Evolutionary conservation across 2,329 filamentous ascomycete genomes (phyloP), one percentile per base, ranked within the genome.

Genomic region (Ophiostoma sp.): DNA sequence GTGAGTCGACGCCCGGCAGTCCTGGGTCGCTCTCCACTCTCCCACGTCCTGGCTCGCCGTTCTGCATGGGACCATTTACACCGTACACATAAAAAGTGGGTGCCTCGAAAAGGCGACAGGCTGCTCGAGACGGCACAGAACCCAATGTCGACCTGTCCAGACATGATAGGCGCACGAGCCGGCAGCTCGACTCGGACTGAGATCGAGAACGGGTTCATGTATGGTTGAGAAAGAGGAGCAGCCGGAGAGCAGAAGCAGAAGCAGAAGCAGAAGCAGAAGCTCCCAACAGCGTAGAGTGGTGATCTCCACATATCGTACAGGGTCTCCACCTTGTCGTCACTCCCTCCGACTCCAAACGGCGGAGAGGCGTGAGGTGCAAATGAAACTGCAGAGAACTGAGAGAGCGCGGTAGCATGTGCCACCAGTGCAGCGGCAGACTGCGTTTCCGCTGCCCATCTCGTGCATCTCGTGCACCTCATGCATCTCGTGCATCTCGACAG

Each of bases 71-170:
- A 8, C 58, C 58, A 62, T 62, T 62, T 42, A 62, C 58, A 62
- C 58, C 38, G 58, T 62, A 41, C 38, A 62, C n/a, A 14, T 55
- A 62, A 60, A 27, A 58, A 62, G 58, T 62, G 58, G 58, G 16
- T 7, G 16, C 7, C 14, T 47, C 27, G 27, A 27, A 27, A 27
- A 27, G 27, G 27, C 27, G 27, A 27, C 27, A 27, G 27, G 27
- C 27, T 27, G 27, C 27, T 27, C 27, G 27, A 27, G 27, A 27
- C 27, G 27, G 27, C 27, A 27, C 27, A 27, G 16, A 14, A 14
- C 45, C 45, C 14, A 16, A 49, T 49, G 9, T 49, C 45, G 11
- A 40, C 55, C 55, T 60, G 55, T 60, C 27, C 12, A n/a, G 11
- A 3, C 55, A 6, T 60, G 55, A 60, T 58, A 60, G 55, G 55